Percentiles rank a stretch among this genome's conserved stretches.
These are phyloP conservation scores for Trametes versicolor DNA, from an alignment of 1,284 basidiomycete species.

Conservation along the genomic window DNA sequence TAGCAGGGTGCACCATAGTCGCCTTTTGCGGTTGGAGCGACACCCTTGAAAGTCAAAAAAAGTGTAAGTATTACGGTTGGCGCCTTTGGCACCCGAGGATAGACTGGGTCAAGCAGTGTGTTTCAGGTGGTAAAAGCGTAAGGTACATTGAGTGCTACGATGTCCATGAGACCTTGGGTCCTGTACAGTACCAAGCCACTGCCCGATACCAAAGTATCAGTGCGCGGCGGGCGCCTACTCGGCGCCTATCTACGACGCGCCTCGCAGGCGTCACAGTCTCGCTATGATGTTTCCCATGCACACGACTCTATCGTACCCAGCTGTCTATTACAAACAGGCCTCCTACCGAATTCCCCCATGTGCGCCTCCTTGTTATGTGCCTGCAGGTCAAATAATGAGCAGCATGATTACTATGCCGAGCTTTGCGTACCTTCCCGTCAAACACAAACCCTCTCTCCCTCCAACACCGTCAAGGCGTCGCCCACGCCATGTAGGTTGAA, in stretches of 20 bases:
- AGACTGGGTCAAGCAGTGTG: not conserved
- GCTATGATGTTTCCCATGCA: no score
- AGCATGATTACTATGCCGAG: no score
- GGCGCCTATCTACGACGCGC: not conserved
- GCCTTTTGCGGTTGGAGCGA: not conserved
- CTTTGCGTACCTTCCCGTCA: no score
- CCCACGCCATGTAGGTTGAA: not conserved
- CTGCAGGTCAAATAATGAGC: no score
- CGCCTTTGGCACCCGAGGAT: not conserved
- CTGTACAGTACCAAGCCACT: no score
- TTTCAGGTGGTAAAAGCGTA: not conserved
- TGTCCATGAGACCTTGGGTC: no score
- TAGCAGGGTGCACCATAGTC: not conserved
- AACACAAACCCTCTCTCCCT: not conserved
- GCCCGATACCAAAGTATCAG: no score
- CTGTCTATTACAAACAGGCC: no score
- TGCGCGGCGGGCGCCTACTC: not conserved
- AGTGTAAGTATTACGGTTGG: not conserved
- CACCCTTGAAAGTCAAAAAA: slow-evolving; percentile 1
- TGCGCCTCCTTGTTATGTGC: no score
- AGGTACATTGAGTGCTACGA: not conserved
- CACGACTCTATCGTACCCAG: no score
- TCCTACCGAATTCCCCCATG: no score
- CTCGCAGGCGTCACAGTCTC: not conserved
- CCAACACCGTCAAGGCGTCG: not conserved